A percentile compares a stretch with the other conserved stretches of the same genome.
Evolutionary conservation across 169 alveolate genomes (phyloP).

Genomic region (Eimeria brunetti): DNA sequence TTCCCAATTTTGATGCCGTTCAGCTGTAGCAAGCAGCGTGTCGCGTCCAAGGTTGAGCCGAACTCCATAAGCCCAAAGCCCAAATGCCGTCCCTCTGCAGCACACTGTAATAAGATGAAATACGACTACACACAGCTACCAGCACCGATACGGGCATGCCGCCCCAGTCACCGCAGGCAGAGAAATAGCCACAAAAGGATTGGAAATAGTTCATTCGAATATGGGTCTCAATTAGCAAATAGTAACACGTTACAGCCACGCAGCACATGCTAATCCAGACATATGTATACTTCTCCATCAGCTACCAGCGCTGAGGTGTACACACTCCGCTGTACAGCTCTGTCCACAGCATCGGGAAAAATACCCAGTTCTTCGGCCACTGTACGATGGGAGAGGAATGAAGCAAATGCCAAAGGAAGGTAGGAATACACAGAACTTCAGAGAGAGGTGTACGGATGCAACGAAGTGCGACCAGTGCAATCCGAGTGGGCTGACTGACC

Average conservation of each 20-base stretch:
- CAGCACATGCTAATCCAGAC: not conserved
- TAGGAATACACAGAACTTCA: not conserved
- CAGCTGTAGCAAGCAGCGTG: constrained; percentile 74
- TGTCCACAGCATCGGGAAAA: not conserved
- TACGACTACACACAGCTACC: not conserved
- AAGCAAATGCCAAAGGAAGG: not conserved
- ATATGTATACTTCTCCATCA: not conserved
- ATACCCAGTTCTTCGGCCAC: not conserved
- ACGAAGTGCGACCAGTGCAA: not conserved
- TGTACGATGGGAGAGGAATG: not conserved
- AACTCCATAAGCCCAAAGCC: constrained; percentile 70
- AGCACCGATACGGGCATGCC: not conserved
- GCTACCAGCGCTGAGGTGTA: not conserved
- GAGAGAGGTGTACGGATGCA: not conserved
- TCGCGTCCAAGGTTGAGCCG: constrained; percentile 72
- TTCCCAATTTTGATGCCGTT: constrained; percentile 72
- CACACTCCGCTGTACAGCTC: not conserved
- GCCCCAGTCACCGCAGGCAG: not conserved
- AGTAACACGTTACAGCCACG: not conserved
- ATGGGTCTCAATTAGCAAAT: not conserved
- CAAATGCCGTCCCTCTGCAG: constrained; percentile 78
- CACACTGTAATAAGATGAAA: not conserved
- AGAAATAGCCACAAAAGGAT: not conserved
- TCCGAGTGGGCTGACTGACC: constrained; percentile 23
- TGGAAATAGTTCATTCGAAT: not conserved